Evolutionary conservation across 495 filamentous ascomycete species (phyloP).

Genomic region (Podospora didyma): DNA sequence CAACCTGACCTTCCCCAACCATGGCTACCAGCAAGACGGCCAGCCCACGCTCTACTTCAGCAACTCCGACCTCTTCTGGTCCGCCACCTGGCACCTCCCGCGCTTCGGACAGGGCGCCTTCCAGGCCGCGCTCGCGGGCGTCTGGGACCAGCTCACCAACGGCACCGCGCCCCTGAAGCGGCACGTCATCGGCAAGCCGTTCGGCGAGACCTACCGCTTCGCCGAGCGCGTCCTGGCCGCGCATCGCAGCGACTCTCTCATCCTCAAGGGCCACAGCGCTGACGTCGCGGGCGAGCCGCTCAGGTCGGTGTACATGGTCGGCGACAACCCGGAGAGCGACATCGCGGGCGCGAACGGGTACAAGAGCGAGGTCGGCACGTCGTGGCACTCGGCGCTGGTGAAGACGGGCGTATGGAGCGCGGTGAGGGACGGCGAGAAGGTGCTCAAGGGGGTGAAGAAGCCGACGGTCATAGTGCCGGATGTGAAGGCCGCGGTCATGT

Average conservation of each 20-base stretch:
- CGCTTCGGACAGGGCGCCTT: conserved; percentile 93
- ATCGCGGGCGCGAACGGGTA: conserved; percentile 86
- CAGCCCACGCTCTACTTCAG: conserved; percentile 79
- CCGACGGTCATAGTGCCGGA: conserved; percentile 62
- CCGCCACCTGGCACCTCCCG: conserved; percentile 74
- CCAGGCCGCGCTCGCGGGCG: conserved; percentile 70
- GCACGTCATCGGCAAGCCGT: conserved; percentile 81
- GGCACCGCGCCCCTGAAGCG: conserved; percentile 53
- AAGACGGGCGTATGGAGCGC: conserved; percentile 76
- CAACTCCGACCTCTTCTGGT: conserved; percentile 90
- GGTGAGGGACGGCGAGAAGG: conserved; percentile 30
- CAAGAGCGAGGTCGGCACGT: conserved; percentile 56
- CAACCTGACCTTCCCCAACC: conserved; percentile 60
- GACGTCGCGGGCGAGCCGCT: conserved; percentile 35
- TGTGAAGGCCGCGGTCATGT: conserved; percentile 44
- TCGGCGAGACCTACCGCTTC: conserved; percentile 70
- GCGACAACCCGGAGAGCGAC: conserved; percentile 92
- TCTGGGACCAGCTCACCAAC: conserved; percentile 71
- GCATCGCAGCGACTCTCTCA: conserved; percentile 50
- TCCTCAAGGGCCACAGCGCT: conserved; percentile 18
- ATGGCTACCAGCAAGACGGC: conserved; percentile 69
- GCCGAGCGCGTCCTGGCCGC: conserved; percentile 67
- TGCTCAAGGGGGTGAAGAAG: conserved; percentile 18
- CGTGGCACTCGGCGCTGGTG: conserved; percentile 80
- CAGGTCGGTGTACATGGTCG: conserved; percentile 87